Percentiles rank a stretch among this genome's conserved stretches.
Conservation (phyloP, 495 filamentous ascomycete genomes). For the Lasiosphaeria ovina region DNA sequence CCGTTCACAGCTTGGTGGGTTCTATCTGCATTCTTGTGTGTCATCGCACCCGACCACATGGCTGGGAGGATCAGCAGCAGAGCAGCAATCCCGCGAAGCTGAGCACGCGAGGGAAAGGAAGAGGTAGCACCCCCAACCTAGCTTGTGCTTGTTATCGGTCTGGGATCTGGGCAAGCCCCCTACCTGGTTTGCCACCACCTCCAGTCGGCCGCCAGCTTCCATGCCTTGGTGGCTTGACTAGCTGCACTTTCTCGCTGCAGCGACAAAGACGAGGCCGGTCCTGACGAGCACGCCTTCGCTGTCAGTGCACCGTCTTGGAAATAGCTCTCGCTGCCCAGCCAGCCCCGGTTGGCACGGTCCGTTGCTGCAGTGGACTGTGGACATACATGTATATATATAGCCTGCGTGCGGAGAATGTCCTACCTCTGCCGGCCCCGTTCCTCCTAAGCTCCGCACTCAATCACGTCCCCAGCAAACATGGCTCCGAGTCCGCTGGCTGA, state of each 20-base stretch:
- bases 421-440: neutral
- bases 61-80: neutral
- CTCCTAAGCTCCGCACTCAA: neutral
- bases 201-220: neutral
- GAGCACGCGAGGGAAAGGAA: neutral
- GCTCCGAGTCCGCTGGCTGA: conserved; percentile 18
- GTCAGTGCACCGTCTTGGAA: neutral
- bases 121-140: neutral
- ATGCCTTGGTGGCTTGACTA: neutral
- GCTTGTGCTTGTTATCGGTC: neutral
- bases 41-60: neutral
- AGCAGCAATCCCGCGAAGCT: neutral
- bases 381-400: neutral
- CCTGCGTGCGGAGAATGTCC: conserved; percentile 1
- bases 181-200: neutral
- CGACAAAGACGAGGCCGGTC: neutral
- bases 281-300: neutral
- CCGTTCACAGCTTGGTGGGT: neutral
- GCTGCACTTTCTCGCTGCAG: neutral
- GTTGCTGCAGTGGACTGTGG: neutral
- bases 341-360: neutral
- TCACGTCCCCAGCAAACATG: conserved; percentile 19
- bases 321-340: neutral
- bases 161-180: neutral
- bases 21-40: neutral